Base-by-base conservation (phyloP, 2,329 filamentous ascomycete genomes). In the Diaporthe sp. region DNA sequence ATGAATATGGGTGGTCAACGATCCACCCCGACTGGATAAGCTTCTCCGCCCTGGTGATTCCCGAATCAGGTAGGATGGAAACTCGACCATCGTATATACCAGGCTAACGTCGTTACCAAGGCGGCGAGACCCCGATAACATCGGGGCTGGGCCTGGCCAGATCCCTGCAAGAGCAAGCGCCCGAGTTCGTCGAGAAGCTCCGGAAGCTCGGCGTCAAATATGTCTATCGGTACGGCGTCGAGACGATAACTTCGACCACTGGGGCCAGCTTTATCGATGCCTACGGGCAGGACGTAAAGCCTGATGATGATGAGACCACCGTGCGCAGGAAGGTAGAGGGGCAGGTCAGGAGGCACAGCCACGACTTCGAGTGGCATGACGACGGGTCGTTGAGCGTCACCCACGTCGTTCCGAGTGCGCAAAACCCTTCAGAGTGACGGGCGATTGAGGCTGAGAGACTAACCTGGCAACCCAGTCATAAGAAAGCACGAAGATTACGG, bases 1-100 rank as follows among this genome's bases (percentile, higher is more conserved):
- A 82, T 44, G 83, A 85, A 74, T 85, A 84, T 44, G 83, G 83
- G 1, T 84, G 82, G 83, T 84, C 82, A 2, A 84, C 80, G 0
- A 82, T 84, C 72, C 82, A 85, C 60, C 83, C 83, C 2, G 79
- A 82, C 2, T 85, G 82, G 83, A 31, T 85, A 6, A 83, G 81
- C 0, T 84, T 84, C 73, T 80, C 77, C 15, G 80, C 79, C 7
- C 60, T 83, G 34, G 57, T 76, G 2, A 53, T 76, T 2, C 79
- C 82, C 1, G 72, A 81, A 34, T 76, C 75, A 31, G 78, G 78
- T 81, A 76, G 7, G 42, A 2, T 12, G 55, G 25, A 25, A 76
- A 37, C 28, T 10, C 13, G 22, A 5, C 20, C 1, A 2, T 4
- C 4, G 22, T 20, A 15, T 3, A 37, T 10, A 7, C 4, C 20